A percentile compares a stretch with the other conserved stretches of the same genome.
phyloP scores from a whole-genome alignment of 371 early-diverging fungal genomes.

The Coemansia sp. region DNA sequence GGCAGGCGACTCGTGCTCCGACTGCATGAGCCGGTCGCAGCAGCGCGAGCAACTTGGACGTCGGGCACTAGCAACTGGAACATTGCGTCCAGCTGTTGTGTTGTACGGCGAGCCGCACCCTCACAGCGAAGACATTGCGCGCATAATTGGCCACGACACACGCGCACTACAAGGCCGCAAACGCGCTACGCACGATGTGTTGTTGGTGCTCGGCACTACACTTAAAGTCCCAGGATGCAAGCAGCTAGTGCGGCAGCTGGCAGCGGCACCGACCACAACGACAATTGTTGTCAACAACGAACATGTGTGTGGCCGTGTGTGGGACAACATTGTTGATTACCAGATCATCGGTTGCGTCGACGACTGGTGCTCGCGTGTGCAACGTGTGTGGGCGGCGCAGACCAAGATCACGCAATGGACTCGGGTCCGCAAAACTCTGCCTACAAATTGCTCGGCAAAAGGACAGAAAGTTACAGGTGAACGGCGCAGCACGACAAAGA shows the following conservation, averaged over 20 bases:
- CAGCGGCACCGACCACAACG: slow-evolving; percentile 55
- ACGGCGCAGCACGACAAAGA: slow-evolving; percentile 1
- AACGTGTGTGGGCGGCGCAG: slow-evolving; percentile 45
- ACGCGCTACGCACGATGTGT: slow-evolving; percentile 59
- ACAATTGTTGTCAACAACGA: slow-evolving; percentile 48
- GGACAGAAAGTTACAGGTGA: too few species aligned
- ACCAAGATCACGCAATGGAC: slow-evolving; percentile 45
- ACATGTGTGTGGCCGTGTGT: slow-evolving; percentile 51
- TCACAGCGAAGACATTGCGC: slow-evolving; percentile 80
- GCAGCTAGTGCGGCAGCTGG: slow-evolving; percentile 83
- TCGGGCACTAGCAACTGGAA: slow-evolving; percentile 75
- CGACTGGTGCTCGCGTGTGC: slow-evolving; percentile 49
- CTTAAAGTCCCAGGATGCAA: slow-evolving; percentile 94
- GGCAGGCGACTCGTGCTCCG: slow-evolving; percentile 72
- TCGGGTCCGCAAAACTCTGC: too few species aligned
- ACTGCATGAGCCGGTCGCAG: slow-evolving; percentile 62
- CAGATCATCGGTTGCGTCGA: slow-evolving; percentile 81
- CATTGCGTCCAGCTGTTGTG: slow-evolving; percentile 92
- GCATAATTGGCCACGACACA: slow-evolving; percentile 48
- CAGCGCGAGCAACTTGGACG: slow-evolving; percentile 69
- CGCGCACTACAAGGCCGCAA: slow-evolving; percentile 25
- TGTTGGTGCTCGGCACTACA: slow-evolving; percentile 98
- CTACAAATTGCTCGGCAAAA: too few species aligned
- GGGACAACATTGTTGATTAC: slow-evolving; percentile 88
- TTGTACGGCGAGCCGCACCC: slow-evolving; percentile 97